Conservation (phyloP, 306 rosid species). For the Begonia peltatifolia region DNA sequence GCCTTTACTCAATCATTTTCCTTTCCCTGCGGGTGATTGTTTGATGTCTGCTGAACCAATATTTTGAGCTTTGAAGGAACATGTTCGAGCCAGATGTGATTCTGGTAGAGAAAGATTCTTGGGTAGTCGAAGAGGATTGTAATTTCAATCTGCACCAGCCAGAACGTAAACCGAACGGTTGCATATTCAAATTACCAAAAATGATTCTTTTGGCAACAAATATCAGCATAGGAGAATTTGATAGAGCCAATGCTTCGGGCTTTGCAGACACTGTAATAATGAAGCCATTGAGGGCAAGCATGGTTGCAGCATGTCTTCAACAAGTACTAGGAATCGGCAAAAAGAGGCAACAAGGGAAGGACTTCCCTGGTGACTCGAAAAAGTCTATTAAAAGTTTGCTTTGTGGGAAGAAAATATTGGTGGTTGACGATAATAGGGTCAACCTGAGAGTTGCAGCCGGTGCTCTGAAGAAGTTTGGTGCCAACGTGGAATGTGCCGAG, state of each 20-base stretch:
- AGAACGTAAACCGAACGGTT: conserved; percentile 67
- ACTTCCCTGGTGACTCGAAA: conserved; percentile 39
- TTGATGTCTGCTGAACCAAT: no score
- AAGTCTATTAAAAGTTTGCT: conserved; percentile 49
- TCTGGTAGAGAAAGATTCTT: conserved; percentile 76
- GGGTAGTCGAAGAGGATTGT: conserved; percentile 62
- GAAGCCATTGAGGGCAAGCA: conserved; percentile 93
- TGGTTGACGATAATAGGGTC: conserved; percentile 83
- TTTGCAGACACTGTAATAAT: conserved; percentile 84
- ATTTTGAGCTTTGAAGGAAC: conserved; percentile 29
- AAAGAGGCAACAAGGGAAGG: conserved; percentile 47
- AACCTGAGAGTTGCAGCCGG: conserved; percentile 98
- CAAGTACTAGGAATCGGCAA: conserved; percentile 75
- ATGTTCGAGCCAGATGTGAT: conserved; percentile 53
- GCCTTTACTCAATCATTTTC: no score
- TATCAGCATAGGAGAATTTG: conserved; percentile 43
- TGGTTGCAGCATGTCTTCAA: conserved; percentile 98
- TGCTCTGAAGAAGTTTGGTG: conserved; percentile 79
- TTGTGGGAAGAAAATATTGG: conserved; percentile 66
- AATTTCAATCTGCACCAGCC: conserved; percentile 26
- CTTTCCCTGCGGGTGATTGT: no score
- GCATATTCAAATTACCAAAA: conserved; percentile 42
- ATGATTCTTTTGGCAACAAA: conserved; percentile 83
- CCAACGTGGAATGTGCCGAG: conserved; percentile 66
- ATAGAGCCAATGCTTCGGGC: conserved; percentile 59